Evolutionary conservation across 495 filamentous ascomycete species (phyloP), one percentile per base, ranked within the genome.

Genomic region (Zalerion maritima): DNA sequence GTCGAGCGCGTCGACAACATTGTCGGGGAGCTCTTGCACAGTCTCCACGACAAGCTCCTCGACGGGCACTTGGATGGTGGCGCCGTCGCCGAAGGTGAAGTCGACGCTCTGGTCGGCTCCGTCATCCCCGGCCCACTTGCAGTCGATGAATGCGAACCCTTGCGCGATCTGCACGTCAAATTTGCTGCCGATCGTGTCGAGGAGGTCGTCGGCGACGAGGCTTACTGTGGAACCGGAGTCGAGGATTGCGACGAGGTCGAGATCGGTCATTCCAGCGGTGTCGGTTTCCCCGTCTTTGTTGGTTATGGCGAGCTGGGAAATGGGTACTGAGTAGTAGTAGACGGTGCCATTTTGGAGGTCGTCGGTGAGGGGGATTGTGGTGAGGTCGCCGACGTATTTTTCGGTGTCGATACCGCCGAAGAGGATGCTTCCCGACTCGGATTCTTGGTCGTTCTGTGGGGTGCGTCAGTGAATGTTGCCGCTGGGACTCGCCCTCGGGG

Each of bases 361-460:
- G n/a, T n/a, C n/a, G n/a, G n/a, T n/a, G n/a, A n/a, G n/a, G n/a
- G n/a, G n/a, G 32, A 97, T 70, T 2, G 74, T 78, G 16, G 71
- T 59, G 2, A 97, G 68, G 2, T 71, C 44, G 14, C 85, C 89
- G 10, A 54, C 54, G 45, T 78, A 97, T 49, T 93, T 94, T 14
- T 67, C 69, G 0, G 78, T 85, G 46, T 97, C 79, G 29, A 97
- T 80, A 13, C 91, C 89, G 14, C 89, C 89, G 38, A 97, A 97
- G 5, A 96, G 58, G 28, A 85, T 69, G 6, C 69, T 64, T 11
- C 80, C 80, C 7, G 67, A 69, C 20, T 55, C 64, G 18, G 72
- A 54, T 21, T 71, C 57, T 48, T 17, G n/a, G n/a, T n/a, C n/a
- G n/a, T n/a, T n/a, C n/a, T n/a, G n/a, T n/a, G n/a, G n/a, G n/a